These are phyloP conservation scores for Pachysandra terminalis DNA, from an alignment of 164 flowering plant genomes.

Conservation along the genomic window DNA sequence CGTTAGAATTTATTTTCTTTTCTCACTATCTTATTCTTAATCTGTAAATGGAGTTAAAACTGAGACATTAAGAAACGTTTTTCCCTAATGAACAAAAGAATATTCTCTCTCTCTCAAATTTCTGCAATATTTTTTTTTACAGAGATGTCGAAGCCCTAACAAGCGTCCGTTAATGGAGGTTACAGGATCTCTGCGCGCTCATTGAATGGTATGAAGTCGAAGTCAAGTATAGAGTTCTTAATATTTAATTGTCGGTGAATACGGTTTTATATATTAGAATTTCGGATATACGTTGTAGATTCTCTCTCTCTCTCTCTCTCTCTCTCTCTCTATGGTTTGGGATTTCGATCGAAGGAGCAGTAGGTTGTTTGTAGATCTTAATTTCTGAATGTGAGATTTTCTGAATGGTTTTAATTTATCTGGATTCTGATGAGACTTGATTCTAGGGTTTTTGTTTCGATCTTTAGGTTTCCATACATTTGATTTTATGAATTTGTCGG, in stretches of 20 bases:
- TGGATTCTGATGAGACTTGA: not conserved
- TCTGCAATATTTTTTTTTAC: too few species aligned
- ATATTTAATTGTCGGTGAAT: not conserved
- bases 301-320: constrained; percentile 4
- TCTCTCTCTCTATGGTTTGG: not conserved
- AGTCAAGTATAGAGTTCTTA: not conserved
- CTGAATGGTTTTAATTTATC: not conserved
- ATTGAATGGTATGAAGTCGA: constrained; percentile 5
- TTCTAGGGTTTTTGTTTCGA: constrained; percentile 1
- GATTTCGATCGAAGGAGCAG: not conserved
- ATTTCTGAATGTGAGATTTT: not conserved
- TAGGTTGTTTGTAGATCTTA: not conserved
- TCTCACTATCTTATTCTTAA: not conserved
- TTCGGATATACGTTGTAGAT: not conserved
- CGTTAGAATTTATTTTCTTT: too few species aligned
- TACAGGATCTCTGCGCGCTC: constrained; percentile 4
- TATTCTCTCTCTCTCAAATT: not conserved
- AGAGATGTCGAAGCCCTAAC: not conserved
- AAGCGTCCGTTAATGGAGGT: constrained; percentile 3
- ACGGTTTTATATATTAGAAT: not conserved
- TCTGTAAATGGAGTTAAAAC: too few species aligned
- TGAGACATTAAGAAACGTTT: not conserved
- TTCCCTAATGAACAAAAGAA: not conserved
- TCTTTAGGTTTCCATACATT: constrained; percentile 6
- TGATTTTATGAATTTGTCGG: not conserved